Base-by-base conservation (phyloP, 2,329 filamentous ascomycete genomes). In the Elsinoe arachidis region DNA sequence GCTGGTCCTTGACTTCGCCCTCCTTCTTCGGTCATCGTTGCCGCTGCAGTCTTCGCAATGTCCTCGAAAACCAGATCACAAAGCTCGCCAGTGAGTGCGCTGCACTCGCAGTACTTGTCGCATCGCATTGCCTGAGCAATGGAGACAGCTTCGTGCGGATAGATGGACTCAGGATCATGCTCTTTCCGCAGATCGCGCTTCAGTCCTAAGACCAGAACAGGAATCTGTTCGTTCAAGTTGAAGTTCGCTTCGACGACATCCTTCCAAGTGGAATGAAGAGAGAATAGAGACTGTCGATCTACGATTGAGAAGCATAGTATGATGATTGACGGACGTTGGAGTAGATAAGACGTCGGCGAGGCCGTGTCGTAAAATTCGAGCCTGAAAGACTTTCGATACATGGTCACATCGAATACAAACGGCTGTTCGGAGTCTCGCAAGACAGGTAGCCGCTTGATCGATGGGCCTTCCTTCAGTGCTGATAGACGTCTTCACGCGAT, bases 61-160 rank as follows among this genome's bases (percentile, higher is more conserved):
- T 85, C 82, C 64, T 85, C 81, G 58, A 84, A 75, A 0, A 81
- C 80, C 67, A 84, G 77, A 33, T 72, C 71, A 61, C 82, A 78
- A 38, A 85, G 69, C 68, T 84, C 79, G 2, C 82, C 81, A 5
- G 81, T 84, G 38, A 79, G 37, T 39, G 82, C 81, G 60, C 80
- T 83, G 62, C 82, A 85, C 65, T 85, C 82, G 2, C 80, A 82
- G 68, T 85, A 85, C 35, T 75, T 72, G 71, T 85, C 82, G 66
- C 78, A 81, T 21, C 80, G 72, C 70, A 84, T 78, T 62, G 81
- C 78, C 62, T 82, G 80, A 14, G 82, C 81, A 5, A 80, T 62
- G 12, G 68, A 66, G 5, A 78, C 47, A 2, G 70, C 76, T 62
- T 78, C 76, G 46, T 81, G 68, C 65, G 78, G 72, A 77, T 81